phyloP scores from a whole-genome alignment of 2,329 filamentous ascomycete species.

The Aspergillus sojae region DNA sequence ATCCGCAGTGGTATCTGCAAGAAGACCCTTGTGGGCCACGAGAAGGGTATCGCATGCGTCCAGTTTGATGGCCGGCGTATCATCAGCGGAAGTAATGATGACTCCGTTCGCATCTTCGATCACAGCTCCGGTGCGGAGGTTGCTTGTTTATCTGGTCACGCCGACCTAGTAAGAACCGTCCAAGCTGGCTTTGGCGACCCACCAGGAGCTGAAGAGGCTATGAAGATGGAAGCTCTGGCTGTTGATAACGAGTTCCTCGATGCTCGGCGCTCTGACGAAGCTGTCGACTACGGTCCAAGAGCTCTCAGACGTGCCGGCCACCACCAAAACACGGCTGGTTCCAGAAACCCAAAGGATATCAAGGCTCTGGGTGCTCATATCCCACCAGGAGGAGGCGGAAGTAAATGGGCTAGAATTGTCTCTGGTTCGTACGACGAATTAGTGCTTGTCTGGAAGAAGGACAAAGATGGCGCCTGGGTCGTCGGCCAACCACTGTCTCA shows the following conservation, averaged over 20 bases:
- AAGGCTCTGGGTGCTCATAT: conserved; percentile 78
- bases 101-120: conserved; percentile 94
- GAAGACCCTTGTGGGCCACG: conserved; percentile 81
- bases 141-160: conserved; percentile 80
- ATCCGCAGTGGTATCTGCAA: conserved; percentile 76
- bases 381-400: conserved; percentile 87
- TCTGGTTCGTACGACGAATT: conserved; percentile 96
- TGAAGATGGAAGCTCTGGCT: conserved; percentile 70
- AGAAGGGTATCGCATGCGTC: conserved; percentile 95
- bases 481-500: conserved; percentile 66
- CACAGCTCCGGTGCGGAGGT: conserved; percentile 83
- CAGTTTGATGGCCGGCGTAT: conserved; percentile 94
- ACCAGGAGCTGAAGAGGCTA: conserved; percentile 75
- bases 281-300: conserved; percentile 39
- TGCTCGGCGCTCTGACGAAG: conserved; percentile 52
- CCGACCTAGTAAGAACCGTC: conserved; percentile 85
- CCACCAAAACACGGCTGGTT: conserved; percentile 66
- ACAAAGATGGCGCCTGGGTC: conserved; percentile 82
- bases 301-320: conserved; percentile 56
- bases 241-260: conserved; percentile 74
- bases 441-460: conserved; percentile 91
- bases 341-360: conserved; percentile 73
- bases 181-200: conserved; percentile 93
- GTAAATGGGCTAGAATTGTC: conserved; percentile 89
- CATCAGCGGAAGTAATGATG: conserved; percentile 93